A percentile compares a stretch with the other conserved stretches of the same genome.
These are phyloP conservation scores for Parastagonospora avenae DNA, from an alignment of 2,329 filamentous ascomycete species.

Conservation along the genomic window DNA sequence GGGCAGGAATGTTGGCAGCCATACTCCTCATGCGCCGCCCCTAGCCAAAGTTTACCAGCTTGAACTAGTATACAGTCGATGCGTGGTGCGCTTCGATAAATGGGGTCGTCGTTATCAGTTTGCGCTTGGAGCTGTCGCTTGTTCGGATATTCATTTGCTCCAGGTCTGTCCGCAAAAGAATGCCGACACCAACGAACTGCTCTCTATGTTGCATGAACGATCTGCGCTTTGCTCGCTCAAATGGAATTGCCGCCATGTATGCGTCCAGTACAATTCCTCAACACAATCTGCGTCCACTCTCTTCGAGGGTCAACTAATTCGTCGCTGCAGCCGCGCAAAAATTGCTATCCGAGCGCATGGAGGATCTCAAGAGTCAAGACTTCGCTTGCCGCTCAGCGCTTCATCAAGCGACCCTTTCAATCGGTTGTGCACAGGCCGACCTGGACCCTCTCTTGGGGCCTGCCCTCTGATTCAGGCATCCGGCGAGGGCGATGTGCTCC, in stretches of 20 bases:
- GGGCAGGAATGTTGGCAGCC: slow-evolving; percentile 12
- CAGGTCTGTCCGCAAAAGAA: not conserved
- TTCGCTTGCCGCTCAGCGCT: slow-evolving; percentile 30
- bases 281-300: slow-evolving; percentile 23
- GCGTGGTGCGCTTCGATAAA: slow-evolving; percentile 1
- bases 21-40: slow-evolving; percentile 13
- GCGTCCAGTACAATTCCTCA: slow-evolving; percentile 20
- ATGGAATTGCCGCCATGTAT: slow-evolving; percentile 22
- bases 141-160: slow-evolving; percentile 3
- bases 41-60: slow-evolving; percentile 15
- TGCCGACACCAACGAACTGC: slow-evolving; percentile 5
- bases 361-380: slow-evolving; percentile 9
- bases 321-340: slow-evolving; percentile 11
- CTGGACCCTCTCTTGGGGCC: slow-evolving; percentile 22
- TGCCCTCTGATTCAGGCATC: slow-evolving; percentile 13
- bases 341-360: slow-evolving; percentile 15
- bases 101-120: not conserved
- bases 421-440: slow-evolving; percentile 23
- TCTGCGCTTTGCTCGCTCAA: slow-evolving; percentile 16
- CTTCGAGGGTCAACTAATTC: slow-evolving; percentile 18
- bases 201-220: slow-evolving; percentile 20
- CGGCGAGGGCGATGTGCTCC: slow-evolving; percentile 29
- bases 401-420: slow-evolving; percentile 28
- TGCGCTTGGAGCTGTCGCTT: slow-evolving; percentile 1
- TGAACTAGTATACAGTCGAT: slow-evolving; percentile 6